Conservation (phyloP, 768 basidiomycete genomes). For the Cystobasidium ongulense region DNA sequence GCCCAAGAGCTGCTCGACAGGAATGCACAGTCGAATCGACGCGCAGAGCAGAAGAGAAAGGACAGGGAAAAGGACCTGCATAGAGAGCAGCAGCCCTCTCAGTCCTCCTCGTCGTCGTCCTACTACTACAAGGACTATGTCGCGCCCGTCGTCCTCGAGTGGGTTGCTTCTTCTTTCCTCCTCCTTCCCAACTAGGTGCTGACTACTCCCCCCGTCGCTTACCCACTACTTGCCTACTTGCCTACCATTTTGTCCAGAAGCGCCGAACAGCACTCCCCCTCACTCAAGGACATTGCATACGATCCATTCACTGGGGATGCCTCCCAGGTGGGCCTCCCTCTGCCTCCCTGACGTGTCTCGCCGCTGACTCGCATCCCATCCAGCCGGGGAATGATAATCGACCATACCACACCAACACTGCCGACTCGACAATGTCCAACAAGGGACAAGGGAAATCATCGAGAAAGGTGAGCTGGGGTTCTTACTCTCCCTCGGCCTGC, state of each 20-base stretch:
- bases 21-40: not conserved
- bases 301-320: not conserved
- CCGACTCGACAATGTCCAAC: not conserved
- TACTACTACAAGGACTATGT: constrained; percentile 5
- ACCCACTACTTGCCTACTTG: not conserved
- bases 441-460: not conserved
- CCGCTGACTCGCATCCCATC: not conserved
- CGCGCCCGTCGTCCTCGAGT: not conserved
- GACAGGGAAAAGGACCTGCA: not conserved
- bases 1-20: not conserved
- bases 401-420: not conserved
- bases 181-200: not conserved
- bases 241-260: not conserved
- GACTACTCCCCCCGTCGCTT: not conserved
- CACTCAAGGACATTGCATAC: not conserved
- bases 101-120: not conserved
- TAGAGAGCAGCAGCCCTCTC: not conserved
- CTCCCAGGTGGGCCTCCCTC: not conserved
- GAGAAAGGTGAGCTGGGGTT: not conserved
- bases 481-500: not conserved
- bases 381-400: not conserved
- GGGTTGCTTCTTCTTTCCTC: not conserved
- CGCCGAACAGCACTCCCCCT: not conserved
- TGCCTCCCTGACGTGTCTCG: not conserved
- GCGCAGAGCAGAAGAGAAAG: constrained; percentile 3